phyloP scores from a whole-genome alignment of 495 filamentous ascomycete genomes.

The Daldinia vernicosa region DNA sequence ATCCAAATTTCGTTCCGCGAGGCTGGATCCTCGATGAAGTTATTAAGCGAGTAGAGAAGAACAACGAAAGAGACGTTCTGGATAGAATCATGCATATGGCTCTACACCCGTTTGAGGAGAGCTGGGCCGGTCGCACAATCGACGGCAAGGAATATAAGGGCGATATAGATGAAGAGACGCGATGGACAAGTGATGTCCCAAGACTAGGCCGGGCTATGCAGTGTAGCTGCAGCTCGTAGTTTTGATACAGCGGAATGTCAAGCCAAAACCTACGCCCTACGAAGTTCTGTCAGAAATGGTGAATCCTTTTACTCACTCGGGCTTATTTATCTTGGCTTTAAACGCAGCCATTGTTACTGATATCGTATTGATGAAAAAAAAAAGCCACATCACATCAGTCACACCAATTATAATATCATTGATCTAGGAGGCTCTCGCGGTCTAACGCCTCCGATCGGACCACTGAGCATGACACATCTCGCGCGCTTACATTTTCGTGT shows the following conservation, averaged over 20 bases:
- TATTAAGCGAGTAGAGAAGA: slow-evolving; percentile 85
- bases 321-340: background rate
- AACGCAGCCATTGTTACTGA: background rate
- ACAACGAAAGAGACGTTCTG: slow-evolving; percentile 81
- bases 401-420: background rate
- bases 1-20: slow-evolving; percentile 89
- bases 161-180: slow-evolving; percentile 74
- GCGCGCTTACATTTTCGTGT: background rate
- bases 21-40: slow-evolving; percentile 94
- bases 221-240: slow-evolving; percentile 79
- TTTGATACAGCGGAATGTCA: background rate
- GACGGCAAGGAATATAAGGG: slow-evolving; percentile 56
- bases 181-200: slow-evolving; percentile 91
- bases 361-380: background rate
- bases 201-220: slow-evolving; percentile 79
- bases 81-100: slow-evolving; percentile 79
- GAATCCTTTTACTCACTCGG: background rate
- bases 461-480: background rate
- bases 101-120: slow-evolving; percentile 82
- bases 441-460: background rate
- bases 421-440: background rate
- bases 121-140: slow-evolving; percentile 65
- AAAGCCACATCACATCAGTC: background rate
- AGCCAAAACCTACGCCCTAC: background rate
- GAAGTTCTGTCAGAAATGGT: background rate